A percentile compares a stretch with the other conserved stretches of the same genome.
Evolutionary conservation across 2,329 filamentous ascomycete genomes (phyloP).

Genomic region (Ilyonectria sp.): DNA sequence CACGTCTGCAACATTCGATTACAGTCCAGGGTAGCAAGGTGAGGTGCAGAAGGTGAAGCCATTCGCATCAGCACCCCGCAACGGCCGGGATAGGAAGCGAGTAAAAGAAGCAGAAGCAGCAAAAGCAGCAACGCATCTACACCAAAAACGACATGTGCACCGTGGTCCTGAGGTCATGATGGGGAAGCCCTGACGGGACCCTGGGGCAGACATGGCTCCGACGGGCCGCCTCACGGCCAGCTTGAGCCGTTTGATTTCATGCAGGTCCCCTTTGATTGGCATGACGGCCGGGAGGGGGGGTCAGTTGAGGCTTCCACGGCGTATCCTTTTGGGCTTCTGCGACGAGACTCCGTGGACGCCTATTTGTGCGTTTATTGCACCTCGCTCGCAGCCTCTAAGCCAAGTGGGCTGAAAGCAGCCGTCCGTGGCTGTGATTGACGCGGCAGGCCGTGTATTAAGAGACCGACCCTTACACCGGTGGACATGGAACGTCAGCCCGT

Average conservation of each 20-base stretch:
- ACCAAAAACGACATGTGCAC: conserved; percentile 33
- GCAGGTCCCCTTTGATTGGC: conserved; percentile 42
- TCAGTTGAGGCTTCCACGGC: not conserved
- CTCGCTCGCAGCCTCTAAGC: conserved; percentile 27
- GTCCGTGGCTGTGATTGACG: conserved; percentile 44
- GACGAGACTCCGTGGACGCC: conserved; percentile 26
- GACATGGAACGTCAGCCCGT: conserved; percentile 29
- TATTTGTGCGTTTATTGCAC: conserved; percentile 49
- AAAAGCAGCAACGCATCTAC: conserved; percentile 35
- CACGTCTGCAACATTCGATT: conserved; percentile 4
- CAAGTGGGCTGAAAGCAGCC: conserved; percentile 20
- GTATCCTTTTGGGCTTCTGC: conserved; percentile 11
- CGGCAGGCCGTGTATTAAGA: conserved; percentile 33
- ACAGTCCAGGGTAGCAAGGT: conserved; percentile 19
- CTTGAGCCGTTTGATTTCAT: conserved; percentile 26
- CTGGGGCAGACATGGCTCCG: conserved; percentile 9
- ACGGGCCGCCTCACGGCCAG: conserved; percentile 20
- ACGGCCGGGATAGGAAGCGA: not conserved
- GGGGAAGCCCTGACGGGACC: not conserved
- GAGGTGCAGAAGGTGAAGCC: conserved; percentile 28
- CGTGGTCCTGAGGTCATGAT: conserved; percentile 19
- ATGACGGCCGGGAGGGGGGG: conserved; percentile 18
- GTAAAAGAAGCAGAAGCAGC: not conserved
- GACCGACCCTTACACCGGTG: conserved; percentile 1
- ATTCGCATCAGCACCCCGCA: conserved; percentile 36